Evolutionary conservation across 1,139 yeast genomes (phyloP), one percentile per base, ranked within the genome.

Genomic region (Geotrichum histeridarum): DNA sequence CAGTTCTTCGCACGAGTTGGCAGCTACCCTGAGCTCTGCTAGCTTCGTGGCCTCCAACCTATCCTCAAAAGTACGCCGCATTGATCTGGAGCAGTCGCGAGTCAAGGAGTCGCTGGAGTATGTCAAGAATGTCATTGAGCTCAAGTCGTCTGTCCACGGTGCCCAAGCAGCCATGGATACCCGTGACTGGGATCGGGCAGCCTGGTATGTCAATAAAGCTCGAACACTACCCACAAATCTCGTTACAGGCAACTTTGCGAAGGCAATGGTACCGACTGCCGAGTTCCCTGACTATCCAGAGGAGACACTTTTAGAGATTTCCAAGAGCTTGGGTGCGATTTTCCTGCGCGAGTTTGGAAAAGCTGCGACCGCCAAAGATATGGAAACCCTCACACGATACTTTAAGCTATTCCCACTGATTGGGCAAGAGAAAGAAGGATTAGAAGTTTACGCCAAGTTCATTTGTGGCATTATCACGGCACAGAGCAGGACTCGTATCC

Each of bases 371-470:
- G 71, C 73, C 0, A 81, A 81, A 57, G 82, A 89, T 64, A 87
- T 87, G 56, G 82, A 79, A 45, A 77, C 81, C 54, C 73, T 93
- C 55, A 88, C 97, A 0, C 76, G 82, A 54, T 87, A 81, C 67
- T 93, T 93, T 71, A 87, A 87, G 64, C 73, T 90, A 60, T 91
- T 93, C 69, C 99, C 99, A 3, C 74, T 90, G 57, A 84, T 94
- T 38, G 86, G 87, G 8, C 80, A 84, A 63, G 82, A 82, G 55
- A 79, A 79, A 44, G 72, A 78, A 18, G 99, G 99, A 0, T 72
- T 94, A 51, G 80, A 80, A 48, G 82, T 90, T 60, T 93, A 93
- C 68, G 85, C 96, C 8, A 80, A 78, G 63, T 93, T 93, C 67
- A 87, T 93, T 51, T 86, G 96, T 66, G 83, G 84, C 59, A 86